Evolutionary conservation across 441 rosid species (phyloP).

Genomic region (Oxalis stricta): DNA sequence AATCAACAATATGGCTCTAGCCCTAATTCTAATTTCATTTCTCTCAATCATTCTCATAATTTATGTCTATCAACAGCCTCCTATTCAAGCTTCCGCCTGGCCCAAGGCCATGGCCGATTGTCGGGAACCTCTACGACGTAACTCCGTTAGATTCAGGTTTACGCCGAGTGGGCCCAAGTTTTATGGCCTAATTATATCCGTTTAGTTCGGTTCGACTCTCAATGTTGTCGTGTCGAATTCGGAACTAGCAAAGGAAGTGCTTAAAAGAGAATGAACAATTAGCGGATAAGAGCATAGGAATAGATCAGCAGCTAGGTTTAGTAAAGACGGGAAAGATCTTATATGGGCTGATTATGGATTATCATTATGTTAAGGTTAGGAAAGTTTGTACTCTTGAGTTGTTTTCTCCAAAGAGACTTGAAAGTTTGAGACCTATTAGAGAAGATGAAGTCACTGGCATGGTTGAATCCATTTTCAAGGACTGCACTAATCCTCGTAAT

Average conservation of each 20-base stretch:
- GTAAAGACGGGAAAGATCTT: slow-evolving; percentile 76
- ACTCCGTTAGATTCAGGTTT: slow-evolving; percentile 88
- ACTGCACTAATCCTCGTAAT: slow-evolving; percentile 53
- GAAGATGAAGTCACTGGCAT: slow-evolving; percentile 94
- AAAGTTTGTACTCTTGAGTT: slow-evolving; percentile 88
- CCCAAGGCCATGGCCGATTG: slow-evolving; percentile 66
- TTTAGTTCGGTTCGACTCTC: slow-evolving; percentile 86
- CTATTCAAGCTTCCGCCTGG: slow-evolving; percentile 84
- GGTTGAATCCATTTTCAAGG: slow-evolving; percentile 70
- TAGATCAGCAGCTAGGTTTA: slow-evolving; percentile 65
- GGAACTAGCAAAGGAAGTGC: slow-evolving; percentile 65
- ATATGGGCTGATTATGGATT: slow-evolving; percentile 98
- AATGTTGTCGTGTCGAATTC: slow-evolving; percentile 73
- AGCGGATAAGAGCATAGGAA: slow-evolving; percentile 71
- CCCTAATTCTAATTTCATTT: slow-evolving; percentile 10
- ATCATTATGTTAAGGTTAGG: slow-evolving; percentile 88
- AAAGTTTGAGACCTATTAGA: slow-evolving; percentile 68
- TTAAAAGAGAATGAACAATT: slow-evolving; percentile 73
- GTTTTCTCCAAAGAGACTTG: slow-evolving; percentile 69
- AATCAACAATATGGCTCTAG: slow-evolving; percentile 34
- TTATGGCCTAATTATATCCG: slow-evolving; percentile 84
- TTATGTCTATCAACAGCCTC: slow-evolving; percentile 32
- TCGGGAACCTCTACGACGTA: slow-evolving; percentile 84
- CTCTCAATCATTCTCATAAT: slow-evolving; percentile 20
- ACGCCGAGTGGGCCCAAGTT: slow-evolving; percentile 55